A percentile compares a stretch with the other conserved stretches of the same genome.
These are phyloP conservation scores for Paraphaeosphaeria minitans DNA, from an alignment of 2,329 filamentous ascomycete genomes.

Conservation along the genomic window DNA sequence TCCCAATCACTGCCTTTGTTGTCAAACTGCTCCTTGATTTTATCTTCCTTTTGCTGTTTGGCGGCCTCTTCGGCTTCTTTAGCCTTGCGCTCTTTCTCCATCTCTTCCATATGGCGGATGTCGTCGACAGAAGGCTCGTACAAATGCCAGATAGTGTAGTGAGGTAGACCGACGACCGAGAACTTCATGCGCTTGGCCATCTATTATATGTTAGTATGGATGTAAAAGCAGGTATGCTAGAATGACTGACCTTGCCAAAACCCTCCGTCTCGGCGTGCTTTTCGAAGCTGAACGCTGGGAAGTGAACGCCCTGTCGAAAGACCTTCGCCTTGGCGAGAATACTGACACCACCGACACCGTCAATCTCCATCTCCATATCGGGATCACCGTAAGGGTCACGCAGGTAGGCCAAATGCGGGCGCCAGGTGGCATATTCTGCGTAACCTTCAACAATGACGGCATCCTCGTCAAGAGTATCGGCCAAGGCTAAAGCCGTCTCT, in stretches of 20 bases:
- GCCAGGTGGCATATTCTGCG: slow-evolving; percentile 97
- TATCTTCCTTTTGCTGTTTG: slow-evolving; percentile 73
- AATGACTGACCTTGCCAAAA: slow-evolving; percentile 82
- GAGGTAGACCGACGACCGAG: slow-evolving; percentile 91
- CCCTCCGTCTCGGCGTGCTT: slow-evolving; percentile 98
- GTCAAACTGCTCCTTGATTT: slow-evolving; percentile 80
- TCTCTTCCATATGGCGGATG: slow-evolving; percentile 97
- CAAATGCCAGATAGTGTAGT: slow-evolving; percentile 99
- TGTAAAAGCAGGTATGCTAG: background rate
- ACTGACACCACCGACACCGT: slow-evolving; percentile 95
- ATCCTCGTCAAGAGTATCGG: slow-evolving; percentile 94
- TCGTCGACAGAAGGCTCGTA: slow-evolving; percentile 99
- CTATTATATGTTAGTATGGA: slow-evolving; percentile 55
- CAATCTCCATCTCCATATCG: slow-evolving; percentile 99
- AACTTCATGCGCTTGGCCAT: slow-evolving; percentile 98
- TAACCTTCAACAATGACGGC: slow-evolving; percentile 99
- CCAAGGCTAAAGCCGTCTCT: slow-evolving; percentile 89
- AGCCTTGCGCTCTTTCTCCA: slow-evolving; percentile 84
- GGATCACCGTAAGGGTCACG: slow-evolving; percentile 96
- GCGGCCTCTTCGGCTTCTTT: slow-evolving; percentile 81
- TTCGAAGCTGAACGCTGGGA: slow-evolving; percentile 97
- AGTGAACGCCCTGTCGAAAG: slow-evolving; percentile 93
- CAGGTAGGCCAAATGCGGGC: slow-evolving; percentile 94
- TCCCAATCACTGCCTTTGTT: slow-evolving; percentile 83
- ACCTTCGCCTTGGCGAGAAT: slow-evolving; percentile 96